Base-by-base conservation (phyloP, 2,329 filamentous ascomycete species). In the Pseudodiploospora longispora region DNA sequence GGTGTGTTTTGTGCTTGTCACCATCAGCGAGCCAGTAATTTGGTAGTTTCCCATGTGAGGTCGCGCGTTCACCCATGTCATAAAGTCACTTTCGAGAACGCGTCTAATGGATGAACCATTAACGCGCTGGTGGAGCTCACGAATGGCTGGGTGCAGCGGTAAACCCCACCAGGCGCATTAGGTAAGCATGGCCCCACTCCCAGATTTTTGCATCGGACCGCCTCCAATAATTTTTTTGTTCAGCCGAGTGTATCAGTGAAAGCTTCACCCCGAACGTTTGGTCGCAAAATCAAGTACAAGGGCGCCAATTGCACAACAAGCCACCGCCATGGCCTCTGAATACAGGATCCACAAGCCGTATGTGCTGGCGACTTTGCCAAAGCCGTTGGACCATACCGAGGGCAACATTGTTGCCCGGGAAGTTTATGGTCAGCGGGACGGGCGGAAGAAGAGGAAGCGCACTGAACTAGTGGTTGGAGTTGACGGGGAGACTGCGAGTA, bases 281-380 rank as follows among this genome's bases (percentile, higher is more conserved):
- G 32, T 9, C 32, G 9, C 9, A 34, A 34, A 9, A 34, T 34
- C 32, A 12, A 34, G 32, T 9, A 12, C 12, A 19, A 19, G 19
- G 33, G 35, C 37, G n/a, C 8, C 6, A 44, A 38, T 10, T 38
- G 45, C 42, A 44, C 34, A 46, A 6, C 12, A 35, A 37, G 29
- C 28, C 30, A 28, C 56, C 51, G 52, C 53, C 30, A 81, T 81
- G 77, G 70, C 76, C 52, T 73, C 75, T 37, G 74, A 76, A 50
- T 78, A 81, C 55, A 74, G 76, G 50, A 73, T 83, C 44, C 77
- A 82, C 58, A 74, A 74, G 64, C 80, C 80, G n/a, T 82, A 78
- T 56, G 72, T 81, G 47, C 66, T 84, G 50, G 75, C 78, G 31
- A 66, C 75, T 6, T 65, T 84, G 38, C 78, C 80, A 8, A 66